Conservation (phyloP, 495 filamentous ascomycete genomes). For the Lichenothelia convexa region DNA sequence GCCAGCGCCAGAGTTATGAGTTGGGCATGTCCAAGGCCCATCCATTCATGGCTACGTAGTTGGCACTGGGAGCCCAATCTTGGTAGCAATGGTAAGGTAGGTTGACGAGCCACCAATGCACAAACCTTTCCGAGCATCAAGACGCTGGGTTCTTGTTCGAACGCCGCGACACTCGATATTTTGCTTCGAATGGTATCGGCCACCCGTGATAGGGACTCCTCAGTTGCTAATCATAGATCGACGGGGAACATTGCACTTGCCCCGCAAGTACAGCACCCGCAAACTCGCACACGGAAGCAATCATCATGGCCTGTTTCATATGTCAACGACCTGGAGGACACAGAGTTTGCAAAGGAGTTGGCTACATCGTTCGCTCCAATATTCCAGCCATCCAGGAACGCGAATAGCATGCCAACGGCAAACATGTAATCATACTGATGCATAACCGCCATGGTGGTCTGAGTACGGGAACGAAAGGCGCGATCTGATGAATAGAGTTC, state of each 20-base stretch:
- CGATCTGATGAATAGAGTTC: no score
- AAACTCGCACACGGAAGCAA: not conserved
- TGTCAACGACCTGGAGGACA: conserved; percentile 12
- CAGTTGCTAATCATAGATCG: no score
- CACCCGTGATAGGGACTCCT: no score
- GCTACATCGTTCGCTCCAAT: conserved; percentile 25
- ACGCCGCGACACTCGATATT: not conserved
- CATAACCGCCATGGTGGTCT: conserved; percentile 1
- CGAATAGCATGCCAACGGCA: conserved; percentile 27
- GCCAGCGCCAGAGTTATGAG: not conserved
- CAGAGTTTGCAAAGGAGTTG: conserved; percentile 16
- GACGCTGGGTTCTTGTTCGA: not conserved
- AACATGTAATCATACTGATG: conserved; percentile 31
- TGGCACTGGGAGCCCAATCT: not conserved
- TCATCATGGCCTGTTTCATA: conserved; percentile 8
- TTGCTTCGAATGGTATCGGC: not conserved
- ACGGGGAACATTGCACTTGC: no score
- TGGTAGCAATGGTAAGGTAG: not conserved
- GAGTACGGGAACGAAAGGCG: no score
- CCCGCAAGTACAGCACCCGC: not conserved
- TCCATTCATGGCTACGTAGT: not conserved
- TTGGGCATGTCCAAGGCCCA: not conserved
- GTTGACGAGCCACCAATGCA: not conserved
- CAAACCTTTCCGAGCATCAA: not conserved
- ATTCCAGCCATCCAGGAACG: conserved; percentile 26